Evolutionary conservation across 495 filamentous ascomycete species (phyloP).

Genomic region (Hamigera avellanea): DNA sequence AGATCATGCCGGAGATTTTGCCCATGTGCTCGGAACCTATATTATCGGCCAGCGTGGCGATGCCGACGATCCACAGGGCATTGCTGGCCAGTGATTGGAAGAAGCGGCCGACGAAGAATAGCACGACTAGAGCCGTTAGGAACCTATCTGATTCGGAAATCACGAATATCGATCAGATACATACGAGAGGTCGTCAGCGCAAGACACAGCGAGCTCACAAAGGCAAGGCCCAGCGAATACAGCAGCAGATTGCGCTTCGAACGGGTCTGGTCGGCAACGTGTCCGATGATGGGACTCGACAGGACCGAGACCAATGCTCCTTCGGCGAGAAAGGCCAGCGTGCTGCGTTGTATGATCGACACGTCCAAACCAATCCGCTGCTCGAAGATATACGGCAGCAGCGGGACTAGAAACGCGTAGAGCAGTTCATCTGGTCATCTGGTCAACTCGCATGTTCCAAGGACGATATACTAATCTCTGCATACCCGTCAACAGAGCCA

Average conservation of each 20-base stretch:
- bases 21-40: slow-evolving; percentile 18
- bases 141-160: not conserved
- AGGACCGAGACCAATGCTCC: slow-evolving; percentile 11
- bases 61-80: slow-evolving; percentile 17
- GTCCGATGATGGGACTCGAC: slow-evolving; percentile 8
- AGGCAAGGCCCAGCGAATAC: slow-evolving; percentile 4
- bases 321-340: slow-evolving; percentile 12
- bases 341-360: slow-evolving; percentile 9
- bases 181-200: slow-evolving; percentile 9
- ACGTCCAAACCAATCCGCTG: slow-evolving; percentile 10
- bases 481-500: slow-evolving; percentile 12
- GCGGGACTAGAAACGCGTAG: slow-evolving; percentile 16
- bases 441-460: not conserved
- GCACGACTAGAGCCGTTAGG: slow-evolving; percentile 7
- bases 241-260: slow-evolving; percentile 11
- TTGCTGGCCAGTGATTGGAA: slow-evolving; percentile 18
- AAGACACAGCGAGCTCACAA: slow-evolving; percentile 9
- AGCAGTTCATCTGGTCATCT: slow-evolving; percentile 11
- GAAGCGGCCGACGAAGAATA: slow-evolving; percentile 16
- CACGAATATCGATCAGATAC: slow-evolving; percentile 1
- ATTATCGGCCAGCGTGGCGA: slow-evolving; percentile 17
- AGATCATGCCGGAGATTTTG: slow-evolving; percentile 13
- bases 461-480: not conserved
- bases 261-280: slow-evolving; percentile 10
- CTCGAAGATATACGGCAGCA: slow-evolving; percentile 15